phyloP scores from a whole-genome alignment of 306 rosid species.

The Cyclanthera cordifolia region DNA sequence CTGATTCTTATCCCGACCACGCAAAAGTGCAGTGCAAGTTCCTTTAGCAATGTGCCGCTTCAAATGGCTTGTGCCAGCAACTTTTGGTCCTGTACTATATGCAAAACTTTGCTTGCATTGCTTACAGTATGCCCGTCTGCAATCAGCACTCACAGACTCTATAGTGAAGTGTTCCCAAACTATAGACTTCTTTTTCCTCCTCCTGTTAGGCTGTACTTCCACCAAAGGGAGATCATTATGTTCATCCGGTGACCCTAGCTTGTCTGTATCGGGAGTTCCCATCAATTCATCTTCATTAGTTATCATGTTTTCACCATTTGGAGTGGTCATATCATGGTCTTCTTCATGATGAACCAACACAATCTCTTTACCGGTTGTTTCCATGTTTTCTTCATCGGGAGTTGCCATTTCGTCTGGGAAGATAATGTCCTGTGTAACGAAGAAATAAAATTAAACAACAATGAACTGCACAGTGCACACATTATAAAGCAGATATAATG shows the following conservation, averaged over 20 bases:
- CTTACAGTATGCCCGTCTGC: slow-evolving; percentile 89
- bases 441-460: neutral
- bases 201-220: slow-evolving; percentile 68
- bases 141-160: slow-evolving; percentile 65
- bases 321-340: slow-evolving; percentile 32
- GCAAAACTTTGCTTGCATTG: slow-evolving; percentile 94
- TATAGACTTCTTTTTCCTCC: slow-evolving; percentile 77
- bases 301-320: slow-evolving; percentile 35
- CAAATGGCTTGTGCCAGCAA: slow-evolving; percentile 94
- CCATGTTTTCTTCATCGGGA: slow-evolving; percentile 16
- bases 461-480: neutral
- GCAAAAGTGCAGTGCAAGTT: slow-evolving; percentile 61
- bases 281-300: slow-evolving; percentile 21
- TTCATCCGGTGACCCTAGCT: slow-evolving; percentile 16
- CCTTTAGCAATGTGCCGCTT: slow-evolving; percentile 95
- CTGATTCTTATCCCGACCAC: slow-evolving; percentile 55
- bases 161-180: slow-evolving; percentile 98
- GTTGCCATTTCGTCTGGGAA: slow-evolving; percentile 29
- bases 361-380: slow-evolving; percentile 10
- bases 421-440: slow-evolving; percentile 24
- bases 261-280: slow-evolving; percentile 17
- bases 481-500: neutral
- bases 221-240: slow-evolving; percentile 19
- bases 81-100: slow-evolving; percentile 89
- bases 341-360: slow-evolving; percentile 11